Evolutionary conservation across 148 eudicot genomes (phyloP), one percentile per base, ranked within the genome.

Genomic region (Mesembryanthemum crystallinum): DNA sequence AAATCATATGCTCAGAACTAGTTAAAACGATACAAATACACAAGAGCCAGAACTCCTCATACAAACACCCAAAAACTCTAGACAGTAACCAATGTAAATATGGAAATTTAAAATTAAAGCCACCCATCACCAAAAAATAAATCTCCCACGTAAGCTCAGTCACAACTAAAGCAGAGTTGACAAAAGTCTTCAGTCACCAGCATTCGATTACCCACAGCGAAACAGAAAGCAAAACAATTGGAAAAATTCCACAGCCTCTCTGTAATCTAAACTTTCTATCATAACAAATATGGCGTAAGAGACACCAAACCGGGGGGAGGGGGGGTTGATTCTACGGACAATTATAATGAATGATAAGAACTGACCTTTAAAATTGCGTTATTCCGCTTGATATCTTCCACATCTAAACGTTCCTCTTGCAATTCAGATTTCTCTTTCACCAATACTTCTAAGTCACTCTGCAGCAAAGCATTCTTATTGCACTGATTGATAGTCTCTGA

Each of bases 351-450:
- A 45, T 14, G 69, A 15, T 29, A 29, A 15, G 21, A 43, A 69
- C 71, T 80, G 67, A 89, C 98, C 98, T 88, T 88, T 71, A 96
- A 81, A 57, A 65, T 55, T 64, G 87, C 80, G 81, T 88, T 96
- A 84, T 92, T 91, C 77, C 69, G 85, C 81, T 82, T 86, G 74
- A 89, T 76, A 58, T 88, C 93, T 58, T 88, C 86, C 80, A 87
- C 67, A 47, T 78, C 66, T 45, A 79, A 58, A 52, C 87, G 78
- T 60, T 85, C 94, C 82, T 85, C 88, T 79, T 88, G 88, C 78
- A 91, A 37, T 72, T 89, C 81, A 75, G 88, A 80, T 82, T 86
- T 96, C 83, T 92, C 94, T 86, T 89, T 91, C 71, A 80, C 57
- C 1, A 86, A 89, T 60, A 78, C 66, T 23, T 86, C 90, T 51